Base-by-base conservation (phyloP, 1,139 yeast species). In the Candida mesenterica region DNA sequence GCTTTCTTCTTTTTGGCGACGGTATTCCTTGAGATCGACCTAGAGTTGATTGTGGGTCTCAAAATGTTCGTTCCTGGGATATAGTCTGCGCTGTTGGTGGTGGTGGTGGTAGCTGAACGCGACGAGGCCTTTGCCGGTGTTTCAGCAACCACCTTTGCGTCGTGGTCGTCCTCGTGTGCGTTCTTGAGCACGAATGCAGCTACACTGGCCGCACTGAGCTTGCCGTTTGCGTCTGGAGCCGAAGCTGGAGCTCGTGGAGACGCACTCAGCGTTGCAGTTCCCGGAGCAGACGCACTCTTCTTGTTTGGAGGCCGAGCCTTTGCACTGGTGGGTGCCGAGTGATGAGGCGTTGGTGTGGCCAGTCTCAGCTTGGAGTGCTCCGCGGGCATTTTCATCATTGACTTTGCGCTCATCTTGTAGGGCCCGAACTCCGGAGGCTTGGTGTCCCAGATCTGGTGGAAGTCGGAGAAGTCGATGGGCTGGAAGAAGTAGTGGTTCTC, bases 351-450 rank as follows among this genome's bases (percentile, higher is more conserved):
- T 6, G 22, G 22, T 6, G 22, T 19, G 8, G 6, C 8, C 17
- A 14, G 28, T 25, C 10, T 25, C 9, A 7, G 28, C 12, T 12
- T 8, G 17, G 5, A 13, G 8, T 25, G 28, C 15, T 12, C 15
- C 5, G 15, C 28, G 15, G 28, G 28, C 28, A 25, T 28, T 28
- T 75, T 73, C 65, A 72, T 68, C 82, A 77, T 77, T 2, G 78
- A 65, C 46, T 72, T 72, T 4, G 80, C 80, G 31, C 69, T 68
- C 68, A 75, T 68, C 42, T 71, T 65, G 7, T 68, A 70, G 0
- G 97, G 96, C 10, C 82, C 79, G 27, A 89, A 61, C 47, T 77
- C 82, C 1, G 98, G 98, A 3, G 89, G 87, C 2, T 70, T 65
- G 0, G 61, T 58, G 23, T 65, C 62, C 97, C 98, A 92, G 18